Percentiles rank a stretch among this genome's conserved stretches.
These are phyloP conservation scores for Boletus pseudo-olivaceus DNA, from an alignment of 768 basidiomycete genomes.

Conservation along the genomic window DNA sequence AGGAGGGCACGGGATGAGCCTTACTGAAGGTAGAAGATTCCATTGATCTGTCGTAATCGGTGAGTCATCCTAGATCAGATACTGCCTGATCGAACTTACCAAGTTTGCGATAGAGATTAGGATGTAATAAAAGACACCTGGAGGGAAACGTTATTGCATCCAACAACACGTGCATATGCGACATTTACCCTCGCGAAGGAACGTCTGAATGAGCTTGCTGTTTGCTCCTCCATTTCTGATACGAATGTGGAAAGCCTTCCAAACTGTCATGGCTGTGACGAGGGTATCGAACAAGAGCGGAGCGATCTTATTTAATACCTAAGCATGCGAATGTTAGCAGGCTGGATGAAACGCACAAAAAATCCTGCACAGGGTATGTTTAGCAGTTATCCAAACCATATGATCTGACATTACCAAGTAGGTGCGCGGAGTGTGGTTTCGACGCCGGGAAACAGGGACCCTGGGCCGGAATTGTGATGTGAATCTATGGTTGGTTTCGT, in stretches of 20 bases:
- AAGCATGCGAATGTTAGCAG: background rate
- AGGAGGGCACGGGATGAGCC: constrained; percentile 17
- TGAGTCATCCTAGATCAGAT: constrained; percentile 2
- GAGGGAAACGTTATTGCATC: background rate
- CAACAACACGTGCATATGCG: background rate
- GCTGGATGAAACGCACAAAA: constrained; percentile 43
- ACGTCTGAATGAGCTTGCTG: constrained; percentile 79
- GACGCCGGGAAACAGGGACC: constrained; percentile 82
- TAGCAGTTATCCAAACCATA: background rate
- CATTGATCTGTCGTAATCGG: constrained; percentile 51
- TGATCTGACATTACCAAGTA: constrained; percentile 53
- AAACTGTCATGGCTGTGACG: constrained; percentile 76
- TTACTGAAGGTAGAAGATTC: constrained; percentile 83
- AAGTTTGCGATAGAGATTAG: constrained; percentile 85
- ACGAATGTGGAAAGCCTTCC: constrained; percentile 75
- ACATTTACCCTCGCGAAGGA: constrained; percentile 68
- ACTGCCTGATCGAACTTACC: constrained; percentile 29
- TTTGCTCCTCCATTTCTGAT: constrained; percentile 71
- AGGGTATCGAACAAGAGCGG: constrained; percentile 79
- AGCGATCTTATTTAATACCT: constrained; percentile 53
- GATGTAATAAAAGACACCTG: constrained; percentile 79
- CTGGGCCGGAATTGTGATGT: constrained; percentile 31
- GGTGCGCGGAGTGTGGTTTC: constrained; percentile 78
- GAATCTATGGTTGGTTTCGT: background rate
- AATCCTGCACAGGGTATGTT: constrained; percentile 39